A percentile compares a stretch with the other conserved stretches of the same genome.
Conservation (phyloP, 2,329 filamentous ascomycete genomes). For the Trichothecium roseum region DNA sequence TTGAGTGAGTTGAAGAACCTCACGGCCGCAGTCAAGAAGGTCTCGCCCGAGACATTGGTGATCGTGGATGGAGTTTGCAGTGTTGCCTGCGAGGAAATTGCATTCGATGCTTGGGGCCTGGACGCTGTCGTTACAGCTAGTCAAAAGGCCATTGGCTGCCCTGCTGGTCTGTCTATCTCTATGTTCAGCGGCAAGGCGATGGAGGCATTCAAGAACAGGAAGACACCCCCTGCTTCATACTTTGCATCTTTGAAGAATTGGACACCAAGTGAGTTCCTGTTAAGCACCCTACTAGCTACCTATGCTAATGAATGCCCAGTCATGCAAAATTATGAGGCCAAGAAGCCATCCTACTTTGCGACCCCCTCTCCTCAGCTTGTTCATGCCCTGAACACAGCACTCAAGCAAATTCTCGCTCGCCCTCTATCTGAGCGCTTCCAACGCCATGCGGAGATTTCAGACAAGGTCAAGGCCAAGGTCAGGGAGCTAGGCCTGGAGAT, state of each 20-base stretch:
- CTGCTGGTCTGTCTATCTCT: slow-evolving; percentile 85
- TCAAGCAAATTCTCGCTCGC: slow-evolving; percentile 74
- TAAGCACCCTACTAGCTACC: not conserved
- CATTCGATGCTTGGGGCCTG: slow-evolving; percentile 88
- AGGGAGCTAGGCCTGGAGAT: slow-evolving; percentile 76
- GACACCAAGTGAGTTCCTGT: slow-evolving; percentile 62
- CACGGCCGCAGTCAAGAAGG: slow-evolving; percentile 69
- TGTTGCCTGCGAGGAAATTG: slow-evolving; percentile 90
- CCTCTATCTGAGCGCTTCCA: slow-evolving; percentile 77
- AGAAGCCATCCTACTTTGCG: slow-evolving; percentile 96
- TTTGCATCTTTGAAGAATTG: slow-evolving; percentile 97
- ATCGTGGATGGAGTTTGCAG: slow-evolving; percentile 96
- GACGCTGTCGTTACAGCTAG: slow-evolving; percentile 90
- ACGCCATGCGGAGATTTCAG: slow-evolving; percentile 66
- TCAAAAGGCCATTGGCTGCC: slow-evolving; percentile 94
- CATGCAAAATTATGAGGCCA: slow-evolving; percentile 98
- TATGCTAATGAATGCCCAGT: slow-evolving; percentile 39
- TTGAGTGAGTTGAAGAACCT: slow-evolving; percentile 82
- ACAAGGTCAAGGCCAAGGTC: slow-evolving; percentile 79
- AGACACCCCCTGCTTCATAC: slow-evolving; percentile 76
- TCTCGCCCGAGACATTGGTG: slow-evolving; percentile 84
- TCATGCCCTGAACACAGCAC: slow-evolving; percentile 80
- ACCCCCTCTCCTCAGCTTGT: slow-evolving; percentile 92
- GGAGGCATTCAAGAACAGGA: slow-evolving; percentile 66
- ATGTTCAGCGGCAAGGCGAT: slow-evolving; percentile 89